A percentile compares a stretch with the other conserved stretches of the same genome.
Conservation (phyloP, 495 filamentous ascomycete genomes). For the Aspergillus diversus region DNA sequence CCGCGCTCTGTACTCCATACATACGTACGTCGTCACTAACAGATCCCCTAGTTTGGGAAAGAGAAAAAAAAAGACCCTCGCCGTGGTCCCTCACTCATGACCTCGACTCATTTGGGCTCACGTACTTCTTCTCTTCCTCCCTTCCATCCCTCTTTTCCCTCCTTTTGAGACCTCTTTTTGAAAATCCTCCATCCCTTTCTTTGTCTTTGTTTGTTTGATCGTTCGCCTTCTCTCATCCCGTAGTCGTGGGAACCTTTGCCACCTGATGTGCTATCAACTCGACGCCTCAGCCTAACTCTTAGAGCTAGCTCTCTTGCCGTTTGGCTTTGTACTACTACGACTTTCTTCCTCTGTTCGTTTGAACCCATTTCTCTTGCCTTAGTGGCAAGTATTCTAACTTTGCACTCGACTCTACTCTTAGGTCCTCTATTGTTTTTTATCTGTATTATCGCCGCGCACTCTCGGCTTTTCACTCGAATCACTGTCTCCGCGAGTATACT, state of each 20-base stretch:
- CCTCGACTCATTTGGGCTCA: conserved; percentile 26
- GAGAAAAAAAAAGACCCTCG: conserved; percentile 24
- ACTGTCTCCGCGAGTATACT: background rate
- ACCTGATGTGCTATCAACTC: conserved; percentile 25
- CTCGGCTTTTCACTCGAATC: background rate
- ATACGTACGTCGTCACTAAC: conserved; percentile 7
- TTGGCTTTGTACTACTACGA: conserved; percentile 13
- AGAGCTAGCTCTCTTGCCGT: conserved; percentile 26
- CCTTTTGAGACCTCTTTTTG: conserved; percentile 16
- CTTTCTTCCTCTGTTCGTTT: conserved; percentile 22
- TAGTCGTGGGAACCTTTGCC: conserved; percentile 18
- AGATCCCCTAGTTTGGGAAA: conserved; percentile 19
- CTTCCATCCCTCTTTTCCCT: conserved; percentile 16
- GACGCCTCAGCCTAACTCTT: conserved; percentile 1
- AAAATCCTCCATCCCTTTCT: conserved; percentile 17
- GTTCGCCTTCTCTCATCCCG: background rate
- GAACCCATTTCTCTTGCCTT: conserved; percentile 17
- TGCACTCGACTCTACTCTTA: background rate
- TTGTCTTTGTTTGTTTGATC: conserved; percentile 18
- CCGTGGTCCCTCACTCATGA: conserved; percentile 26
- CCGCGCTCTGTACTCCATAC: background rate
- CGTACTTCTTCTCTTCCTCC: conserved; percentile 17
- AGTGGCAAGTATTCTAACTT: background rate
- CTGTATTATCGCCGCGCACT: background rate
- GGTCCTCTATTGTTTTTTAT: background rate